phyloP scores from a whole-genome alignment of 805 yeast genomes.

The Barnettozyma botsteinii region DNA sequence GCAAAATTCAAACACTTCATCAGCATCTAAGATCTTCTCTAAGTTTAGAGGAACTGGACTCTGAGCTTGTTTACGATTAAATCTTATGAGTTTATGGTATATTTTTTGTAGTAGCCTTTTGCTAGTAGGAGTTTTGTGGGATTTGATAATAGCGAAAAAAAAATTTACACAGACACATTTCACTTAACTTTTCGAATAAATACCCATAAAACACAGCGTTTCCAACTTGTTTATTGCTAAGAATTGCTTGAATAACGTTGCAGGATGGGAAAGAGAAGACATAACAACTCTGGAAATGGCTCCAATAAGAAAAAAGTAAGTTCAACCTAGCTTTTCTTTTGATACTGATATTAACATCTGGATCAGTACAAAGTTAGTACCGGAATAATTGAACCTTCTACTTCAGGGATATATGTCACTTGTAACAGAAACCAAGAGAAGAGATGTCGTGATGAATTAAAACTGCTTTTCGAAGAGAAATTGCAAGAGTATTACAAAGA shows the following conservation, averaged over 20 bases:
- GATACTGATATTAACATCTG: neutral
- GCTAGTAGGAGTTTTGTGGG: too few relatives aligned
- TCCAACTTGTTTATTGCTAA: too few relatives aligned
- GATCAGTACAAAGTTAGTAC: conserved; percentile 36
- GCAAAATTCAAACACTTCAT: conserved; percentile 6
- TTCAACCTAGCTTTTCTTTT: neutral
- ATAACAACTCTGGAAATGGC: neutral
- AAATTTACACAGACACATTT: too few relatives aligned
- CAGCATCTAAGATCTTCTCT: conserved; percentile 9
- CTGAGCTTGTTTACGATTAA: neutral
- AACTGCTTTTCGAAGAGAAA: conserved; percentile 50
- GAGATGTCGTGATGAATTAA: conserved; percentile 70
- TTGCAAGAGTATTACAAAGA: conserved; percentile 40
- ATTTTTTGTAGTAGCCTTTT: too few relatives aligned
- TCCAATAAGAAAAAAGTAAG: conserved; percentile 1
- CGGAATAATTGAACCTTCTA: conserved; percentile 71
- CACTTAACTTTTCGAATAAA: too few relatives aligned
- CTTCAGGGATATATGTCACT: conserved; percentile 84
- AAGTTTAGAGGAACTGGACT: conserved; percentile 5
- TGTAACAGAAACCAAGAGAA: conserved; percentile 79
- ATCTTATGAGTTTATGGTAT: neutral
- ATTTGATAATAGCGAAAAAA: too few relatives aligned
- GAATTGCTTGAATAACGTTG: too few relatives aligned
- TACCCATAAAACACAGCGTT: too few relatives aligned
- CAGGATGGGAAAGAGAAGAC: conserved; percentile 1